A percentile compares a stretch with the other conserved stretches of the same genome.
phyloP scores from a whole-genome alignment of 305 asterid species.

The Fraxinus floribunda region DNA sequence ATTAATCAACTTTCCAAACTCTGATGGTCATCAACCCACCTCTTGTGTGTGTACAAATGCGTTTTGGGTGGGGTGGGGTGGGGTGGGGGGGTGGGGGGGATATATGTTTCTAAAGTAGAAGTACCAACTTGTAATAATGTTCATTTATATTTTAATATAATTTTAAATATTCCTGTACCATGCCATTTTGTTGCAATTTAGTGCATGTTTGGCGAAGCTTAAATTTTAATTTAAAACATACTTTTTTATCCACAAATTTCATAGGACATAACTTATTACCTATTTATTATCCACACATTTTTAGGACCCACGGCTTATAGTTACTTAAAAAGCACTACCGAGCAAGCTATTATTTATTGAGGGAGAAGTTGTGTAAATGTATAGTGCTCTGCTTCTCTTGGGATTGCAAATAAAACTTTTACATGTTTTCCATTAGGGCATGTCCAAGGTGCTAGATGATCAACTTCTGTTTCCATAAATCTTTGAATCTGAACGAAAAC shows the following conservation, averaged over 20 bases:
- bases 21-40: neutral
- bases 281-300: neutral
- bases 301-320: neutral
- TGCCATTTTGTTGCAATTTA: neutral
- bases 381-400: neutral
- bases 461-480: neutral
- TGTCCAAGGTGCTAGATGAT: slow-evolving; percentile 1
- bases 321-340: neutral
- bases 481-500: neutral
- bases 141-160: neutral
- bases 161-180: neutral
- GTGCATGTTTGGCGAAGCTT: neutral
- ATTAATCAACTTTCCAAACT: neutral
- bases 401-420: neutral
- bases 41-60: neutral
- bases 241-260: neutral
- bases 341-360: neutral
- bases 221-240: neutral
- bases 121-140: neutral
- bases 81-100: neutral
- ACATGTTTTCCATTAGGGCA: neutral
- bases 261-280: neutral
- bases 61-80: neutral
- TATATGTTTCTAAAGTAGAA: neutral
- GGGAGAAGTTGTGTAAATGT: neutral